A percentile compares a stretch with the other conserved stretches of the same genome.
Conservation (phyloP, 1,284 basidiomycete species). For the Boletellus dicymbophilus region DNA sequence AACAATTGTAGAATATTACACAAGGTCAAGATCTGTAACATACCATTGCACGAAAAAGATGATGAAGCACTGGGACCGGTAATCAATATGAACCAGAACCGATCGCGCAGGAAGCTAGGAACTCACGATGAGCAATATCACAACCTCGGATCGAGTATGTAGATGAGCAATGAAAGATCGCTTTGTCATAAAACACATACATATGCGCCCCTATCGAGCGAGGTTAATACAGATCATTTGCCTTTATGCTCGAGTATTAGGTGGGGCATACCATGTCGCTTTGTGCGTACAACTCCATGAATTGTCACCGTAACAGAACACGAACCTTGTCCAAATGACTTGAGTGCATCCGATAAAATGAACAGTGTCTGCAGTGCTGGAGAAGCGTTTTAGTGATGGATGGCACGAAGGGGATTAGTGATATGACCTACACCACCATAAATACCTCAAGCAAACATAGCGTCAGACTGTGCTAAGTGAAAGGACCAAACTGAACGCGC, state of each 20-base stretch:
- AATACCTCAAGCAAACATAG: too few species aligned
- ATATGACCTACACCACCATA: too few species aligned
- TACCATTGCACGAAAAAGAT: slow-evolving; percentile 8
- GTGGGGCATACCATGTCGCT: slow-evolving; percentile 10
- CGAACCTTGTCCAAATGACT: slow-evolving; percentile 10
- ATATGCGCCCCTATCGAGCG: slow-evolving; percentile 6
- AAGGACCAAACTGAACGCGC: neutral
- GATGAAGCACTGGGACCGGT: slow-evolving; percentile 3
- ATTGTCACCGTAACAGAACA: slow-evolving; percentile 1
- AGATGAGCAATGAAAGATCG: neutral
- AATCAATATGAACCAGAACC: neutral
- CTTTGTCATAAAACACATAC: slow-evolving; percentile 4
- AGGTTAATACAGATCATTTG: neutral
- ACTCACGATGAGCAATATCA: slow-evolving; percentile 4
- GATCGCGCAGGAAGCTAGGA: accelerated
- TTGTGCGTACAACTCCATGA: slow-evolving; percentile 2
- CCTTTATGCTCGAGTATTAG: too few species aligned
- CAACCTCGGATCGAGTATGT: neutral
- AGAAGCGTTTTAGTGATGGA: neutral
- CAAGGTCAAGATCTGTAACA: too few species aligned
- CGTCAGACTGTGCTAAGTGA: too few species aligned
- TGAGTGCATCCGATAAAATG: slow-evolving; percentile 8
- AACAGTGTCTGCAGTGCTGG: neutral
- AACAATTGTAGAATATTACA: neutral
- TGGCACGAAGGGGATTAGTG: too few species aligned